Conservation (phyloP, 768 basidiomycete species). For the Boletus pseudopeckii region DNA sequence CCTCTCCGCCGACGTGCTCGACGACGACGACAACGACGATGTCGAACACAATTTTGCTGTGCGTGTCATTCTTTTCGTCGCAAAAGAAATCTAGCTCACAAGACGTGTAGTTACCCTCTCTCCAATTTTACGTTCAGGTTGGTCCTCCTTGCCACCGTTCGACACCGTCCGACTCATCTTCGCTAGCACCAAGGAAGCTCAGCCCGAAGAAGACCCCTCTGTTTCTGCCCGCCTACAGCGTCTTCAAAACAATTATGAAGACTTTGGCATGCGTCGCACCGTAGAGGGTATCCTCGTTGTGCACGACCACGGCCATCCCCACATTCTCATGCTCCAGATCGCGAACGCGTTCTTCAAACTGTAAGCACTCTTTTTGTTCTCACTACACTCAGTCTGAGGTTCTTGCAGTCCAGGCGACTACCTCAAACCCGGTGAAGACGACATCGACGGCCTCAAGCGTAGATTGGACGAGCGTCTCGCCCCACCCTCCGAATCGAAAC, state of each 20-base stretch:
- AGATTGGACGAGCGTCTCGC: conserved; percentile 88
- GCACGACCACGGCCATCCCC: conserved; percentile 95
- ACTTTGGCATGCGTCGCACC: conserved; percentile 94
- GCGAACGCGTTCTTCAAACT: conserved; percentile 99
- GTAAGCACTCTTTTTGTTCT: conserved; percentile 42
- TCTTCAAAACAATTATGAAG: conserved; percentile 94
- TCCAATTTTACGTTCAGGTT: conserved; percentile 93
- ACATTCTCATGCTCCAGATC: conserved; percentile 97
- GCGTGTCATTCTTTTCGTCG: conserved; percentile 14
- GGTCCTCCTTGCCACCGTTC: neutral
- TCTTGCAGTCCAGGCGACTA: conserved; percentile 88
- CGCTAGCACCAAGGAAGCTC: conserved; percentile 87
- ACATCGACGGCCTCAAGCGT: conserved; percentile 84
- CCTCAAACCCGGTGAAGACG: conserved; percentile 93
- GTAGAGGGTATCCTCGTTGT: conserved; percentile 80
- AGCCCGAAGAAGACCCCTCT: conserved; percentile 96
- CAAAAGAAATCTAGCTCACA: neutral
- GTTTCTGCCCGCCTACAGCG: conserved; percentile 93
- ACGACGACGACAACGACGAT: conserved; percentile 31
- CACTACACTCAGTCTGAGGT: neutral
- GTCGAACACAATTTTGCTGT: conserved; percentile 55
- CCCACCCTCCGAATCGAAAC: conserved; percentile 66
- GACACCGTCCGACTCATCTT: conserved; percentile 9
- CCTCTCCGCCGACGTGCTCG: conserved; percentile 7
- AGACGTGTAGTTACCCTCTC: conserved; percentile 60